Evolutionary conservation across 1,284 basidiomycete genomes (phyloP).

Genomic region (Erythrobasidium hasegawianum): DNA sequence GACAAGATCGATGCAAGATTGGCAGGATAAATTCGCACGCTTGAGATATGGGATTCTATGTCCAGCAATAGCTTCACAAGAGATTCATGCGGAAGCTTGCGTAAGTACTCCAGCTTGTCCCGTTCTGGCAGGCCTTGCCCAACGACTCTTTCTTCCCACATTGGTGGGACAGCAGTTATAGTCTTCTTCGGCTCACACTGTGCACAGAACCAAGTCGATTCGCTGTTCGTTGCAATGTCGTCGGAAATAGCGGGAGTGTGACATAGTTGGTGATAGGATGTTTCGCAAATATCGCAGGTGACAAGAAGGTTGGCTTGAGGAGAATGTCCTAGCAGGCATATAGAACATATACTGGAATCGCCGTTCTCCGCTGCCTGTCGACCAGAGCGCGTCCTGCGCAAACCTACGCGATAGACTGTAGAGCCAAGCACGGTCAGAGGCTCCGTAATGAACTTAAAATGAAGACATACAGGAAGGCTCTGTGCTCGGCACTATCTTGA

Average conservation of each 20-base stretch:
- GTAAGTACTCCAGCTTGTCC: not conserved
- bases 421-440: not conserved
- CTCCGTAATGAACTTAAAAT: not conserved
- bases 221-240: not conserved
- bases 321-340: not conserved
- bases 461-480: conserved; percentile 3
- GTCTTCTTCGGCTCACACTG: not conserved
- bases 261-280: conserved; percentile 24
- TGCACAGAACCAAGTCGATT: conserved; percentile 6
- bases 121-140: not conserved
- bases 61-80: not conserved
- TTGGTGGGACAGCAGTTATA: not conserved
- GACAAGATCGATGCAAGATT: not conserved
- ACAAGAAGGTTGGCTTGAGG: conserved; percentile 10
- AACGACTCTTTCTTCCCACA: conserved; percentile 10
- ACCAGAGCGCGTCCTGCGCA: not conserved
- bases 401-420: not conserved
- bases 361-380: not conserved
- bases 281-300: conserved; percentile 11
- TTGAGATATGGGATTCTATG: not conserved
- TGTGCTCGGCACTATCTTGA: not conserved
- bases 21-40: conserved; percentile 6
- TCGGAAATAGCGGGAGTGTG: conserved; percentile 10
- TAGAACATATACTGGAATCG: not conserved
- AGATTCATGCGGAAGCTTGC: not conserved